Evolutionary conservation across 805 yeast species (phyloP), one percentile per base, ranked within the genome.

Genomic region (Hanseniaspora jakobsenii): DNA sequence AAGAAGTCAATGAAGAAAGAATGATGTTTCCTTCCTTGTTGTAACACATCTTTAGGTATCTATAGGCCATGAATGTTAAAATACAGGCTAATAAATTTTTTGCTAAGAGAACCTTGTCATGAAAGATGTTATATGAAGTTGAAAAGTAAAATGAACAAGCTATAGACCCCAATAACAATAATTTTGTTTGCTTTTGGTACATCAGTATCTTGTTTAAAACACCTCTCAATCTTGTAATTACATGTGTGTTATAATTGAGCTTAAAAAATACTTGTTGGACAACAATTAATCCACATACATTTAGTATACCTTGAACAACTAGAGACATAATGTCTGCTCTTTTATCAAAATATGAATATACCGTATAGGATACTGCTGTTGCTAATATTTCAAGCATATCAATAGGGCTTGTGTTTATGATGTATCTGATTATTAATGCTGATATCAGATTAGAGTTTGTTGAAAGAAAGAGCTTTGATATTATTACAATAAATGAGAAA

Each of bases 1-100:
- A 21, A 9, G 46, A 42, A 14, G 39, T 28, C 6, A 42, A 14
- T 7, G 46, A 42, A 12, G 46, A 42, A 10, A 42, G 4, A 13
- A 10, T 24, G 27, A 24, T 6, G 6, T 6, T 7, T 24, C 27
- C 27, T 24, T 24, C 27, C 27, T 24, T 24, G 6, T 24, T 24
- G 10, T 7, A 24, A 24, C 6, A 10, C 9, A 24, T 10, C 27
- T 10, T 6, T 7, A 24, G 27, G 10, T 7, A 6, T 24, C 27
- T 24, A 24, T 24, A 24, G 27, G 27, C 6, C 10, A 24, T 7
- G 6, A 24, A 24, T 6, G 27, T 10, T 24, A 24, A 6, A 24
- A 24, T 7, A 24, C 27, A 24, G 27, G 9, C 6, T 7, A 24
- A 24, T 24, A 24, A 10, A 7, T 7, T 7, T 24, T 24, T 24